Base-by-base conservation (phyloP, 2,329 filamentous ascomycete genomes). In the Ceratocystis cubensis region DNA sequence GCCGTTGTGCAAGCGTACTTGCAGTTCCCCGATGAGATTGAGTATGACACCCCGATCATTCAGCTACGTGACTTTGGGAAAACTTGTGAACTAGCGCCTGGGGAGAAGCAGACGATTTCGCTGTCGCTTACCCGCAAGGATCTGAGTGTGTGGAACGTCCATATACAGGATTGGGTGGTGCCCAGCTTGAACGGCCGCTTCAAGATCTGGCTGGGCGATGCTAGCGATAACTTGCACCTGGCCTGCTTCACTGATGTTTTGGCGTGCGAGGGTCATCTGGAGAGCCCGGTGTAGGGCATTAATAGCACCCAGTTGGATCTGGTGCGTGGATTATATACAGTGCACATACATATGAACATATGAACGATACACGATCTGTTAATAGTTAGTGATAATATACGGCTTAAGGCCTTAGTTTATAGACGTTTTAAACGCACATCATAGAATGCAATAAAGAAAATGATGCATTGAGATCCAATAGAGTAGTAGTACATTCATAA, bases 31-130 rank as follows among this genome's bases (percentile, higher is more conserved):
- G 71, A 69, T 1, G 72, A 70, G 56, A 70, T 70, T 17, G 66
- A 66, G 15, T 75, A 80, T 48, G 86, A 90, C 33, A 91, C 89
- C 64, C 88, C 88, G 0, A 74, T 84, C 1, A 80, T 81, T 66
- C 84, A 86, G n/a, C 78, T 91, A 22, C 82, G 88, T 15, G 87
- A 87, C 37, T 91, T 91, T 72, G 85, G 87, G 69, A 91, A 91
- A 77, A 76, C 88, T 1, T 65, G 69, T 13, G 73, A 76, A 30
- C 74, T 91, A 17, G 76, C 79, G 3, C 78, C 80, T 0, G 84
- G 83, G 0, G 77, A 84, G 72, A 80, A 74, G 2, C 74, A 75
- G 66, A 79, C 75, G 0, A 80, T 90, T 0, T 77, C 79, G 22
- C 78, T 91, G 70, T 75, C 77, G 0, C 70, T 91, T 66, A 88